Base-by-base conservation (phyloP, 257 asterid genomes). In the Lycium ferocissimum region DNA sequence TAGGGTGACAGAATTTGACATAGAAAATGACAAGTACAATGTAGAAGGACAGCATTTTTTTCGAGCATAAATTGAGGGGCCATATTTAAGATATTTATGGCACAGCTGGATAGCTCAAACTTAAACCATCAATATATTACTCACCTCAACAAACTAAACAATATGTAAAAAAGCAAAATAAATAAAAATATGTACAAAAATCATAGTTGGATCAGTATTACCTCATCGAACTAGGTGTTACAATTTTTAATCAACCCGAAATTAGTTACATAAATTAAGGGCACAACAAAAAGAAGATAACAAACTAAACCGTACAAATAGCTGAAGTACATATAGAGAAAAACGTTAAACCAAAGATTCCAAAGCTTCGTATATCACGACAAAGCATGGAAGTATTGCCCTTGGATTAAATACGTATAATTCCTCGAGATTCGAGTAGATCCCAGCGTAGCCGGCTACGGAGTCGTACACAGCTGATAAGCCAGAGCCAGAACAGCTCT, bases 381-480 rank as follows among this genome's bases (percentile, higher is more conserved):
- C 94, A 84, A 91, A 91, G 86, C 94, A 91, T 18, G 94, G 90
- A 54, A 91, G 89, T 83, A 91, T 90, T 1, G 92, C 94, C 92
- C 89, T 89, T 43, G 92, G 91, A 84, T 91, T 91, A 82, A 87
- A 89, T 86, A 91, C 94, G 49, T 83, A 81, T 43, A 91, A 86
- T 69, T 91, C 94, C 89, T 91, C 94, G 2, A 88, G 87, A 83
- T 88, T 88, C 51, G 94, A 87, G 88, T 89, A 88, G 2, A 73
- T 58, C 14, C 90, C 91, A 0, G 72, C 88, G n/a, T 84, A 84
- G 1, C 90, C 91, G n/a, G 88, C 91, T 38, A 91, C 85, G 0
- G 94, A 89, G 40, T 91, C 92, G 6, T 82, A 91, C 6, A 83
- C 3, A 22, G 3, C 63, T 10, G 57, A 26, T 9, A 45, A 40